phyloP scores from a whole-genome alignment of 192 early-diverging fungal genomes.

The Rhizophagus clarus region DNA sequence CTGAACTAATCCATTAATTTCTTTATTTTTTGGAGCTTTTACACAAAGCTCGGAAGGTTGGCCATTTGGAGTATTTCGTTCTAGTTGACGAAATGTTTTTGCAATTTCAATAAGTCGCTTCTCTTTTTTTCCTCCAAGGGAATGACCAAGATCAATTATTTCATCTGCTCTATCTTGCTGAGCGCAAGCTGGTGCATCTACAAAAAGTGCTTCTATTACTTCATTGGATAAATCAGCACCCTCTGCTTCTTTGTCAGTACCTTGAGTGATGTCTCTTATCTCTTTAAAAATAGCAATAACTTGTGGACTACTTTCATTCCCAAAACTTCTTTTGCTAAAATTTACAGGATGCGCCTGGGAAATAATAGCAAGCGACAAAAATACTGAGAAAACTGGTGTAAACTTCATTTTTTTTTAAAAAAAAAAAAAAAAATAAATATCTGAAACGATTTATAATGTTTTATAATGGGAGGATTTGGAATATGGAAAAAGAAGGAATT shows the following conservation, averaged over 20 bases:
- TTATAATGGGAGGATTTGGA: too few relatives aligned
- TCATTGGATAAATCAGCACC: conserved; percentile 1
- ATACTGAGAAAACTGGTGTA: background rate
- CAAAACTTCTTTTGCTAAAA: conserved; percentile 1
- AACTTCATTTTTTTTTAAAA: background rate
- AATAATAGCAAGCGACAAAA: background rate
- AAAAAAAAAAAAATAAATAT: too few relatives aligned
- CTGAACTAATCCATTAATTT: conserved; percentile 8
- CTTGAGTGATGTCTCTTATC: background rate
- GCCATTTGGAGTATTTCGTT: conserved; percentile 13
- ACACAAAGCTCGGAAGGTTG: background rate
- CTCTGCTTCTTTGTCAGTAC: background rate
- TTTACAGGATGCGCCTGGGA: background rate
- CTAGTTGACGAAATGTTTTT: background rate
- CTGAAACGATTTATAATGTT: too few relatives aligned
- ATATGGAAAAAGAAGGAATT: too few relatives aligned
- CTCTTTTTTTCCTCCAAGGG: background rate
- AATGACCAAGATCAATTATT: background rate
- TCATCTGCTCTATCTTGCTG: conserved; percentile 21
- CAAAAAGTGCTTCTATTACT: background rate
- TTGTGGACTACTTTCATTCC: background rate
- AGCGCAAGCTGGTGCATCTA: background rate
- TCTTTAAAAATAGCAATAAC: background rate
- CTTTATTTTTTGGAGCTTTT: background rate
- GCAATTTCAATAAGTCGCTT: background rate